Conservation (phyloP, 2,329 filamentous ascomycete genomes). For the Whalleya microplaca region DNA sequence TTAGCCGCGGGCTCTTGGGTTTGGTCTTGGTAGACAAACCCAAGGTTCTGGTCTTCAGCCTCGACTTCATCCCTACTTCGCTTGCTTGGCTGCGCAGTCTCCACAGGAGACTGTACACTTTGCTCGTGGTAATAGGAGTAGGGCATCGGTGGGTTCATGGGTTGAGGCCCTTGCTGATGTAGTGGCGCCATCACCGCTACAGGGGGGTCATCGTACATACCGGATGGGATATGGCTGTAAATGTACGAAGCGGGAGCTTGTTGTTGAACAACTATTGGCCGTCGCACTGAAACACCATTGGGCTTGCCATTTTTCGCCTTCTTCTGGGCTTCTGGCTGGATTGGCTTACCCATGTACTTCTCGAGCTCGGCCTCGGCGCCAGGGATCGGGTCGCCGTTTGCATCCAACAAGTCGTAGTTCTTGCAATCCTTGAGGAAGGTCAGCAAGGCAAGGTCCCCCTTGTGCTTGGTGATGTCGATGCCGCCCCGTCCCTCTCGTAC, state of each 20-base stretch:
- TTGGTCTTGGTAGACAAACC: neutral
- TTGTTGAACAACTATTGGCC: too few species aligned
- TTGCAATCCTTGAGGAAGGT: slow-evolving; percentile 13
- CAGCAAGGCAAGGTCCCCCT: slow-evolving; percentile 24
- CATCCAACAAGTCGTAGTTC: slow-evolving; percentile 18
- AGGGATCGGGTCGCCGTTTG: slow-evolving; percentile 15
- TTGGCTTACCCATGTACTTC: neutral
- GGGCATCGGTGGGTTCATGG: too few species aligned
- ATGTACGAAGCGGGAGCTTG: too few species aligned
- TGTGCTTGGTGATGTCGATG: slow-evolving; percentile 29
- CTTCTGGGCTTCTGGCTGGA: neutral
- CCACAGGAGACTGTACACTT: neutral
- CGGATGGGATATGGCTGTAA: too few species aligned
- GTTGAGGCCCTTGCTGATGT: too few species aligned
- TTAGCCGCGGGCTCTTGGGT: neutral
- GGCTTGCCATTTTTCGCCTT: neutral
- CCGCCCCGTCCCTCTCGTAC: slow-evolving; percentile 23
- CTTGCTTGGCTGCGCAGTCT: slow-evolving; percentile 1
- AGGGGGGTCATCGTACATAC: too few species aligned
- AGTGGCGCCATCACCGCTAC: too few species aligned
- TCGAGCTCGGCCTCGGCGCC: slow-evolving; percentile 9
- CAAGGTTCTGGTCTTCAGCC: neutral
- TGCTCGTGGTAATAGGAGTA: neutral
- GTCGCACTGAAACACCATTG: too few species aligned
- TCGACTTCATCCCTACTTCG: slow-evolving; percentile 5